These are phyloP conservation scores for Parasitella parasitica DNA, from an alignment of 371 early-diverging fungal genomes.

Conservation along the genomic window DNA sequence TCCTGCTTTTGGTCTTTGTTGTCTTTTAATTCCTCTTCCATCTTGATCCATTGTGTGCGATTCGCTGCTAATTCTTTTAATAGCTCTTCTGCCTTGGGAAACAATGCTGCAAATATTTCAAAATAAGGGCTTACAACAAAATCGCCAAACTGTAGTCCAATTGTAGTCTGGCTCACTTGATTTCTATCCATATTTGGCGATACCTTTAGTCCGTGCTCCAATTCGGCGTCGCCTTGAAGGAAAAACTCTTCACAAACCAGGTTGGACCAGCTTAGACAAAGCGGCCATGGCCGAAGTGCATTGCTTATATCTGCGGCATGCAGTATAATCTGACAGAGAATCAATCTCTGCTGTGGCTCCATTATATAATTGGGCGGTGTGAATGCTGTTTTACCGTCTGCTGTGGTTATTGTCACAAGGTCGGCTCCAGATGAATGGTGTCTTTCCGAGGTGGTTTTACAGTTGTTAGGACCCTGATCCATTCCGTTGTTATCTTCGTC, in stretches of 20 bases:
- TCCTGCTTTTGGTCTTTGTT: not conserved
- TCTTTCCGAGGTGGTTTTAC: not conserved
- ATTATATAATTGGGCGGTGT: conserved; percentile 24
- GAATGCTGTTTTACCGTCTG: conserved; percentile 1
- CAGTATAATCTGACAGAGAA: conserved; percentile 68
- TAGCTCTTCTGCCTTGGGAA: conserved; percentile 59
- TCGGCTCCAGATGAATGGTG: conserved; percentile 13
- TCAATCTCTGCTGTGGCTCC: conserved; percentile 39
- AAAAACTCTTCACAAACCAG: conserved; percentile 85
- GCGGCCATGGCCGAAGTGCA: conserved; percentile 79
- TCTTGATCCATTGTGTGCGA: conserved; percentile 38
- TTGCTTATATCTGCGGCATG: conserved; percentile 92
- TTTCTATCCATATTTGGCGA: conserved; percentile 89
- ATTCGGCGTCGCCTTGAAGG: conserved; percentile 84
- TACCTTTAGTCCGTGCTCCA: conserved; percentile 65
- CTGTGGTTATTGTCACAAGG: conserved; percentile 5
- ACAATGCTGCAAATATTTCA: conserved; percentile 71
- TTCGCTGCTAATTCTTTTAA: conserved; percentile 35
- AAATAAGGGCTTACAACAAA: conserved; percentile 86
- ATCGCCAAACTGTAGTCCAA: conserved; percentile 81
- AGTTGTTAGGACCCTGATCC: not conserved
- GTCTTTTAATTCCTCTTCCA: conserved; percentile 26
- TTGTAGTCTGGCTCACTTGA: conserved; percentile 70
- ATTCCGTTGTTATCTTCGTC: not conserved
- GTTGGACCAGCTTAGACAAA: conserved; percentile 86